Percentiles rank a stretch among this genome's conserved stretches.
These are phyloP conservation scores for Colletotrichum tropicicola DNA, from an alignment of 2,329 filamentous ascomycete species.

Conservation along the genomic window DNA sequence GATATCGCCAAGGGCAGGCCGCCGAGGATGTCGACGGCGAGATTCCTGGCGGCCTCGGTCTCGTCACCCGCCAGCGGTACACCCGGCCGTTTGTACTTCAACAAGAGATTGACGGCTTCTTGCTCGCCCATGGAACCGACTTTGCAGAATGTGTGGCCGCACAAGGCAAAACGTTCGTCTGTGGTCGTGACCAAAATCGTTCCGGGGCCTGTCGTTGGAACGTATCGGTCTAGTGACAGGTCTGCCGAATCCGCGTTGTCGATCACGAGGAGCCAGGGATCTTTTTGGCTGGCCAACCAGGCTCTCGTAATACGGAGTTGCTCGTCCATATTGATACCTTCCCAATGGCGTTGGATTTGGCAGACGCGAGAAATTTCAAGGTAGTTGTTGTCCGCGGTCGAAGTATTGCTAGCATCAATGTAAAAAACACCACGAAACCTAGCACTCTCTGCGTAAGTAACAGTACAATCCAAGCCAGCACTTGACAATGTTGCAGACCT, in stretches of 20 bases:
- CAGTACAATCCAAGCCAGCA: too few relatives aligned
- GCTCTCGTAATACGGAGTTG: not conserved
- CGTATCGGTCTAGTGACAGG: not conserved
- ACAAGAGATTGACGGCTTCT: not conserved
- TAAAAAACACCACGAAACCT: not conserved
- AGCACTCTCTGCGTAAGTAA: too few relatives aligned
- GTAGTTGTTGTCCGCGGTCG: not conserved
- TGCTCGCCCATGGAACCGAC: not conserved
- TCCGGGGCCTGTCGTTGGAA: not conserved
- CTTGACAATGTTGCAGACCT: too few relatives aligned
- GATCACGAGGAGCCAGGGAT: not conserved
- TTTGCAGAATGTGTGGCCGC: not conserved
- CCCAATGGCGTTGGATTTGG: not conserved
- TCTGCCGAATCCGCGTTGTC: not conserved
- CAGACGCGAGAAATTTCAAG: not conserved
- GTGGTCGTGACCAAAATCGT: not conserved
- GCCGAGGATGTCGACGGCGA: not conserved
- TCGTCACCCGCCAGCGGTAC: not conserved
- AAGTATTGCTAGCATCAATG: not conserved
- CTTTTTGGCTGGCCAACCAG: not conserved
- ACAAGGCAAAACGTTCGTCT: not conserved
- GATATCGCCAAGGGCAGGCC: not conserved
- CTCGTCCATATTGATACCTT: not conserved
- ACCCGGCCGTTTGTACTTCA: not conserved
- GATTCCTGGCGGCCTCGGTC: not conserved